Percentiles rank a stretch among this genome's conserved stretches.
Evolutionary conservation across 2,329 filamentous ascomycete genomes (phyloP).

Genomic region (Xylariaceae sp.): DNA sequence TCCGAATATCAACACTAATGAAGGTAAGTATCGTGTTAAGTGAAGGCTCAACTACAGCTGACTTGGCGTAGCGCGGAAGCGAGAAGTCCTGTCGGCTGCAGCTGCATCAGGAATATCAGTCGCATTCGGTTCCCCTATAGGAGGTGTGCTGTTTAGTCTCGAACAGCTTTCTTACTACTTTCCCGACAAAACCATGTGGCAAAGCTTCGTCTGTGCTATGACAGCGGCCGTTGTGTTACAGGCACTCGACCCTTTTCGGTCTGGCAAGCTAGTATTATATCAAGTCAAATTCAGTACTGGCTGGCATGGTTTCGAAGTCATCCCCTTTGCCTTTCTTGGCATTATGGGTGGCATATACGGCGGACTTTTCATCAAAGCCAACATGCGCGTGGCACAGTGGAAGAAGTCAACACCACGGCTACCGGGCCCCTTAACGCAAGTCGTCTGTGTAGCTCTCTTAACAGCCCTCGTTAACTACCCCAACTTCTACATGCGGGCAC

Average conservation of each 20-base stretch:
- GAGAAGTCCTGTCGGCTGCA: slow-evolving; percentile 89
- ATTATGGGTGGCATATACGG: slow-evolving; percentile 93
- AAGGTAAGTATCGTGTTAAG: slow-evolving; percentile 58
- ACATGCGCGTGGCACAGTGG: slow-evolving; percentile 84
- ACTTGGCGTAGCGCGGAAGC: slow-evolving; percentile 71
- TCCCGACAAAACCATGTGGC: slow-evolving; percentile 99
- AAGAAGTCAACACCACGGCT: slow-evolving; percentile 69
- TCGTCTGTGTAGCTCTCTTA: slow-evolving; percentile 74
- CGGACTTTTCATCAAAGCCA: slow-evolving; percentile 90
- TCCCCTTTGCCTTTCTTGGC: slow-evolving; percentile 85
- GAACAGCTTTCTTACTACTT: slow-evolving; percentile 98
- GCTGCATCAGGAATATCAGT: slow-evolving; percentile 92
- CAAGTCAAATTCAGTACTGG: slow-evolving; percentile 90
- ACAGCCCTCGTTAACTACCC: slow-evolving; percentile 93
- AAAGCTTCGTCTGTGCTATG: slow-evolving; percentile 98
- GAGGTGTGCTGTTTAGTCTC: slow-evolving; percentile 93
- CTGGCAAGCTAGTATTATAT: slow-evolving; percentile 92
- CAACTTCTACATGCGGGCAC: slow-evolving; percentile 93
- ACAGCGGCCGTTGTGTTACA: slow-evolving; percentile 94
- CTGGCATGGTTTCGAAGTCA: slow-evolving; percentile 93
- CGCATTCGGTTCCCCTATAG: slow-evolving; percentile 91
- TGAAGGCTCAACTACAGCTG: slow-evolving; percentile 13
- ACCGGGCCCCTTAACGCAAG: slow-evolving; percentile 76
- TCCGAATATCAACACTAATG: slow-evolving; percentile 77
- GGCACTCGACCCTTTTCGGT: slow-evolving; percentile 90